Evolutionary conservation across 1,284 basidiomycete genomes (phyloP), one percentile per base, ranked within the genome.

Genomic region (Rhodotorula sp.): DNA sequence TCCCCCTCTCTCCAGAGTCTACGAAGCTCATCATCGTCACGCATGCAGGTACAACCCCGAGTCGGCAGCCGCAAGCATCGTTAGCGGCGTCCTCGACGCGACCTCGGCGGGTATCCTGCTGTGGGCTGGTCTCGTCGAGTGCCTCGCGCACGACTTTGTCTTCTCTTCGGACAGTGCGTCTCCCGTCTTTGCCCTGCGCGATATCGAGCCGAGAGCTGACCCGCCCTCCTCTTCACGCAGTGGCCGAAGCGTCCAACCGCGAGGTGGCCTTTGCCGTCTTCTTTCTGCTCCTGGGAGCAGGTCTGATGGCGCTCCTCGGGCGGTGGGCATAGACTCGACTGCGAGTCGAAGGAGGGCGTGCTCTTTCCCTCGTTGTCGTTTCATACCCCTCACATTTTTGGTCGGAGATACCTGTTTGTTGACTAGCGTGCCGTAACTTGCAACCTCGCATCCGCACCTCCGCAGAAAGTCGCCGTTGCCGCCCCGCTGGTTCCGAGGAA

Each of bases 61-160:
- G 66, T 88, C 88, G 69, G 82, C 88, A 0, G 89, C 85, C 0
- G 90, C 91, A 8, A 88, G 86, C 63, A 90, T 94, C 73, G 89
- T 93, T 72, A 88, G 88, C 68, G 95, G 95, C 34, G 83, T 91
- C 1, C 85, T 97, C 77, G 94, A 97, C 80, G 86, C 93, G 19
- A 82, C 92, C 58, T 94, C 91, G 68, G 87, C 92, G 0, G 95
- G 95, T 7, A 93, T 98, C 78, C 82, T 98, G 66, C 59, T 72
- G 51, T 32, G 27, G 63, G 57, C 54, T 21, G 41, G 72, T 13
- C 61, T 53, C 34, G 54, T 75, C 53, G 54, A 91, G 88, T 86
- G 96, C 1, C 86, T 97, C 61, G 94, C 92, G 0, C 94, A 96
- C 80, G 94, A 96, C 79, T 94, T 97, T 82, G 81, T 97, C 61